Evolutionary conservation across 2,329 filamentous ascomycete genomes (phyloP).

Genomic region (Epichloe festucae): DNA sequence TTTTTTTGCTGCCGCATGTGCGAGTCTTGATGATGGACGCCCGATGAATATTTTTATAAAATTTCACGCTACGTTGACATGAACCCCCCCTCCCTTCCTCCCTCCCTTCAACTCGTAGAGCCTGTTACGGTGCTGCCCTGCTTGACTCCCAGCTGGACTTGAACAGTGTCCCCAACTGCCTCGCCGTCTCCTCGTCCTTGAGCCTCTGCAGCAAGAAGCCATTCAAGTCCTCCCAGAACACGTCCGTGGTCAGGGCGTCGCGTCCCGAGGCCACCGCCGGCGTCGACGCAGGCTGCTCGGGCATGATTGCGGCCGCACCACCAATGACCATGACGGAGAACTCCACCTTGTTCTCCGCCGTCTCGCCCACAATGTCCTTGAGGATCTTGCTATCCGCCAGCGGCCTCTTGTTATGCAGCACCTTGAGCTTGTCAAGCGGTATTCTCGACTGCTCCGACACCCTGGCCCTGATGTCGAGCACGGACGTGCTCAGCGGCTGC

Average conservation of each 20-base stretch:
- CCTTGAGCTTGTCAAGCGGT: constrained; percentile 66
- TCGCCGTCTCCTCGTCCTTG: constrained; percentile 54
- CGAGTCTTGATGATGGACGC: neutral
- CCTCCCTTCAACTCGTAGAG: neutral
- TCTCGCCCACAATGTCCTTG: constrained; percentile 52
- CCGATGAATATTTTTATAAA: neutral
- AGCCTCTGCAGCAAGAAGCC: constrained; percentile 70
- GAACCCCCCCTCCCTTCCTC: no score
- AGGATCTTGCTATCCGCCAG: constrained; percentile 65
- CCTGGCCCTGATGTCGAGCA: constrained; percentile 64
- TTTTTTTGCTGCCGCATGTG: neutral
- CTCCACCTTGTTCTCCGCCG: constrained; percentile 40
- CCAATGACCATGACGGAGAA: constrained; percentile 83
- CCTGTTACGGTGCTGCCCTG: constrained; percentile 15
- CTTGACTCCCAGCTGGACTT: constrained; percentile 53
- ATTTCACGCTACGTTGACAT: neutral
- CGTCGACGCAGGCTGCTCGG: constrained; percentile 23
- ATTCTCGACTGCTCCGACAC: constrained; percentile 52
- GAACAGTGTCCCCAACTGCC: constrained; percentile 54
- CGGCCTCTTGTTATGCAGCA: constrained; percentile 81
- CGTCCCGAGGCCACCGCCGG: constrained; percentile 29
- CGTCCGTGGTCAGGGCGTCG: constrained; percentile 51
- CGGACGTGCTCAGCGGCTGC: constrained; percentile 53
- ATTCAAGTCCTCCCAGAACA: constrained; percentile 79
- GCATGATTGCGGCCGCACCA: constrained; percentile 39